Conservation (phyloP, 345 rosid species). For the Carallia pectinifolia region DNA sequence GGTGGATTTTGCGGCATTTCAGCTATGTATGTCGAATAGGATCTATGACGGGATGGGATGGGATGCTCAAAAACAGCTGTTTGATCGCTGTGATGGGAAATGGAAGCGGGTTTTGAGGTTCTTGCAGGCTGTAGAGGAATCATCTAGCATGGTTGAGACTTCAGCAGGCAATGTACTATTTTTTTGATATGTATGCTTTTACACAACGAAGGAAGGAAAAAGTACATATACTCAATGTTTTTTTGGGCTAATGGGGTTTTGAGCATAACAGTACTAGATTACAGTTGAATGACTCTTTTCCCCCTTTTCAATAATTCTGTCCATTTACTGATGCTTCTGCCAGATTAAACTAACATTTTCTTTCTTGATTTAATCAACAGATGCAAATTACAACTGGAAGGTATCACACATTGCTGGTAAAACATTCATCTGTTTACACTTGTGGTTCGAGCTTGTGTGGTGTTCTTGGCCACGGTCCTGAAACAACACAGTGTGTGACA, state of each 20-base stretch:
- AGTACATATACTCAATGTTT: constrained; percentile 1
- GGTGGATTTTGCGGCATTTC: constrained; percentile 81
- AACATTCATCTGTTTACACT: constrained; percentile 81
- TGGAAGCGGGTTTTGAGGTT: constrained; percentile 92
- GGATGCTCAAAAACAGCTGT: constrained; percentile 52
- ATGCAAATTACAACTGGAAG: constrained; percentile 94
- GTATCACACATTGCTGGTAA: constrained; percentile 83
- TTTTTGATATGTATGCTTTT: constrained; percentile 26
- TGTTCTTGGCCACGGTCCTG: constrained; percentile 93
- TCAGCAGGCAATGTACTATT: constrained; percentile 86
- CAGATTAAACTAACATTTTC: constrained; percentile 10
- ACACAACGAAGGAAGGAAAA: constrained; percentile 5
- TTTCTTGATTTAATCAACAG: constrained; percentile 37
- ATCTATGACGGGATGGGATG: constrained; percentile 53
- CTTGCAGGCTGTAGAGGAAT: constrained; percentile 76
- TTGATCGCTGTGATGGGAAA: constrained; percentile 74
- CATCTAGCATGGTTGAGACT: constrained; percentile 71
- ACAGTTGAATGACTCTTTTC: background rate
- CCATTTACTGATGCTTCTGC: background rate
- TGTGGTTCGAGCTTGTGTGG: constrained; percentile 89
- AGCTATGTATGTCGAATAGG: constrained; percentile 57
- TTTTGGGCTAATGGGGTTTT: background rate
- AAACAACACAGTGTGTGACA: constrained; percentile 84
- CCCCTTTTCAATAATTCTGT: background rate
- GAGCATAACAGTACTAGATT: background rate